phyloP scores from a whole-genome alignment of 2,329 filamentous ascomycete genomes.

The Aspergillus tamarii region DNA sequence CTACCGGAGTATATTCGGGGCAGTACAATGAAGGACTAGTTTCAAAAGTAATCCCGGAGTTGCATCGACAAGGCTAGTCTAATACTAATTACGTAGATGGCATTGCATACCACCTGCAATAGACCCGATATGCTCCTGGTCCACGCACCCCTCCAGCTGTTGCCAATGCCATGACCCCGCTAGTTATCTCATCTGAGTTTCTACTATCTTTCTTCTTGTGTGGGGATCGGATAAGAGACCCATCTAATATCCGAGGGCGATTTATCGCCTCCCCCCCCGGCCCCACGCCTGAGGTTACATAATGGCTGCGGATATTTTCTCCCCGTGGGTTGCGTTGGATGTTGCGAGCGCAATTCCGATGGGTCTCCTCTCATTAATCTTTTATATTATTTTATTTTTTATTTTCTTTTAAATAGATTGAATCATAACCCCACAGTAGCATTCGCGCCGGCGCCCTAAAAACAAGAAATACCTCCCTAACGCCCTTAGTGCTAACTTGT shows the following conservation, averaged over 20 bases:
- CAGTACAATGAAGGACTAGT: background rate
- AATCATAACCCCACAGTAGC: background rate
- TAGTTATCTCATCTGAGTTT: background rate
- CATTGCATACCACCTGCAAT: background rate
- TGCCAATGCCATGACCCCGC: background rate
- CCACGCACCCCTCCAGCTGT: background rate
- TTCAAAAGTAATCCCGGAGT: background rate
- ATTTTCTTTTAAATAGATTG: background rate
- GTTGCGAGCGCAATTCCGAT: background rate
- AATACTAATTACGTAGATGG: constrained; percentile 13
- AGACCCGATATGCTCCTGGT: background rate
- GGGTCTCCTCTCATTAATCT: background rate
- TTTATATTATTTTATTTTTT: no score
- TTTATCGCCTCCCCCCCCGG: background rate
- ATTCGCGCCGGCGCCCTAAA: background rate
- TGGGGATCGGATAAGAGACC: constrained; percentile 6
- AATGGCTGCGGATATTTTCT: background rate
- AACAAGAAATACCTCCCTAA: background rate
- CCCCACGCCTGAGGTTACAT: background rate
- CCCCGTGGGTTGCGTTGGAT: background rate
- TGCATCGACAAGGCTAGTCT: background rate
- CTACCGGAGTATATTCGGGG: constrained; percentile 6
- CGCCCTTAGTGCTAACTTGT: background rate
- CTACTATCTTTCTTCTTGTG: background rate
- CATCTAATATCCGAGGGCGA: constrained; percentile 6